Base-by-base conservation (phyloP, 192 early-diverging fungal genomes). In the Linnemannia schmuckeri region DNA sequence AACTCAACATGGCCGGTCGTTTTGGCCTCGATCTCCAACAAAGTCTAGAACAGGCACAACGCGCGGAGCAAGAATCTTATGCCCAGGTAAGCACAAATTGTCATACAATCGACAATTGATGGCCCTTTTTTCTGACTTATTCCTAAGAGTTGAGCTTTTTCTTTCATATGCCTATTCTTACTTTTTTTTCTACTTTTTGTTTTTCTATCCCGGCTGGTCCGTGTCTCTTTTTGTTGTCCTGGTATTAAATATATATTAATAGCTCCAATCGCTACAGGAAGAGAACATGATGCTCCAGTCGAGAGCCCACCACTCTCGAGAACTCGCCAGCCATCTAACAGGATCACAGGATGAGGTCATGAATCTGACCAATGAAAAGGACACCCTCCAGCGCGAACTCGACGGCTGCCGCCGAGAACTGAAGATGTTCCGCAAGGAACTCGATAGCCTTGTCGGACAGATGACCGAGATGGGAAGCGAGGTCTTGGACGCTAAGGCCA, bases 391-490 rank as follows among this genome's bases (percentile, higher is more conserved):
- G 55, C 80, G 89, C 13, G 91, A 93, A 72, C 78, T 93, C 8
- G 90, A 91, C 37, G 85, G 82, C 46, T 92, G 91, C 38, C 79
- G 91, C 61, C 83, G 88, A 30, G 93, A 93, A 68, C 75, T 93
- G n/a, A 89, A 88, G 61, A 75, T 79, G 41, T 93, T 92, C 76
- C 90, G 91, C 38, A 92, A 82, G 66, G 93, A 93, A 73, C 83
- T 93, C 40, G 93, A 93, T 44, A 80, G 82, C 27, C 68, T 93
- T 1, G 89, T 91, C 6, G 91, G 81, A 12, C 93, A 93, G 63
- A 82, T 93, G 74, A 90, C 89, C 37, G 93, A 93, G 38, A 93
- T 93, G 93, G 89, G 90, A 0, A 79, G 87, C 12, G 93, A 93
- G 78, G 90, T 93, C 77, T 75, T 90, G 35, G 91, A 92, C 68